Percentiles rank a stretch among this genome's conserved stretches.
Conservation (phyloP, 2,329 filamentous ascomycete genomes). For the Beauveria australis region DNA sequence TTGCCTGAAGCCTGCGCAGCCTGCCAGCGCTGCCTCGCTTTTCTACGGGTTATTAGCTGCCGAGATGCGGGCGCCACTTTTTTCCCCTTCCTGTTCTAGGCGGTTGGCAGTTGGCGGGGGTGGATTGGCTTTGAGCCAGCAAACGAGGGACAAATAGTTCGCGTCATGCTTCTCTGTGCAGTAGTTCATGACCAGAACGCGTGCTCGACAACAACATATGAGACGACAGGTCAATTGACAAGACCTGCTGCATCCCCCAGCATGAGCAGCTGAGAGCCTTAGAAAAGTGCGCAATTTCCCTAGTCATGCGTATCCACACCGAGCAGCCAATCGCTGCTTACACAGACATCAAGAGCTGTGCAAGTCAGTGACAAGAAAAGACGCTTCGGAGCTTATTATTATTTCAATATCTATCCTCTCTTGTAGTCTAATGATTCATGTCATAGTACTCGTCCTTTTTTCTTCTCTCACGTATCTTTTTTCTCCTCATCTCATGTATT, state of each 20-base stretch:
- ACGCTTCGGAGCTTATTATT: too few relatives aligned
- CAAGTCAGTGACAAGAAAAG: neutral
- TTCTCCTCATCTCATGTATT: too few relatives aligned
- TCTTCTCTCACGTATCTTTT: too few relatives aligned
- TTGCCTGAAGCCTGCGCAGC: neutral
- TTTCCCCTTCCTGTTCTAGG: neutral
- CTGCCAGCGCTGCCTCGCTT: neutral
- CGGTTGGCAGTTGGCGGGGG: neutral
- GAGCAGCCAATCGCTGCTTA: neutral
- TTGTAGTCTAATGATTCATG: neutral
- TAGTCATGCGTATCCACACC: neutral
- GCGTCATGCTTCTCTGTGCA: too few relatives aligned
- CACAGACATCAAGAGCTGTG: neutral
- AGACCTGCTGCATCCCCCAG: neutral
- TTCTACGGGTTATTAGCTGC: neutral
- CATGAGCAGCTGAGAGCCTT: neutral
- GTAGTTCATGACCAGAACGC: too few relatives aligned
- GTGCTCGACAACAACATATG: too few relatives aligned
- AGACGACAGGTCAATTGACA: neutral
- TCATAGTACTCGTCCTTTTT: neutral
- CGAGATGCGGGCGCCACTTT: constrained; percentile 1
- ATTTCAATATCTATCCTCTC: too few relatives aligned
- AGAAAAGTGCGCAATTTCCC: neutral
- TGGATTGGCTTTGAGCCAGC: neutral
- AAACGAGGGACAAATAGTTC: neutral